Conservation (phyloP, 2,329 filamentous ascomycete species). For the Pezicula rhizophila region DNA sequence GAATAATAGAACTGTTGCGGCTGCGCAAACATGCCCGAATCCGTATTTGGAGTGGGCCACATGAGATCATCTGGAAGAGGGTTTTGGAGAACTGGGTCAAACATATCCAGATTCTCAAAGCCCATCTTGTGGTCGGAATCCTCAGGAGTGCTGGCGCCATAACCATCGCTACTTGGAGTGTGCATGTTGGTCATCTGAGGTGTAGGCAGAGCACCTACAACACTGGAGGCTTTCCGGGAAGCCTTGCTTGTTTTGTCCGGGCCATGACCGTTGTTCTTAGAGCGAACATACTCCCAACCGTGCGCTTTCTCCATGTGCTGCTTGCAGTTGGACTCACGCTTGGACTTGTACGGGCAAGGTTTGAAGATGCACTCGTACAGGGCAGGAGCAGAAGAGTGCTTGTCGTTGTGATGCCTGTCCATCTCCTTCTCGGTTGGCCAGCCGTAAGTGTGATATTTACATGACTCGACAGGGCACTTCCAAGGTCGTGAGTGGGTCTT, state of each 20-base stretch:
- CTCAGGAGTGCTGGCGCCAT: conserved; percentile 20
- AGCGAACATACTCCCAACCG: conserved; percentile 82
- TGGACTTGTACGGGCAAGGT: conserved; percentile 88
- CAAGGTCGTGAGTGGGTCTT: conserved; percentile 95
- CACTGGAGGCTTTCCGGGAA: conserved; percentile 38
- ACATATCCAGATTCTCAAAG: conserved; percentile 18
- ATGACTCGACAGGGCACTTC: conserved; percentile 78
- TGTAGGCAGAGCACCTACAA: conserved; percentile 41
- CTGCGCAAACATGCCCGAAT: conserved; percentile 4
- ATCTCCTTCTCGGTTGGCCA: conserved; percentile 98
- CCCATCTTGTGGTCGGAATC: conserved; percentile 18
- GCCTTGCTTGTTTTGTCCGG: conserved; percentile 40
- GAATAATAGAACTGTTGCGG: conserved; percentile 22
- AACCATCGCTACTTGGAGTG: conserved; percentile 49
- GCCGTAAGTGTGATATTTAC: conserved; percentile 85
- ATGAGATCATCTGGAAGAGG: not conserved
- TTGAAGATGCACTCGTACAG: conserved; percentile 80
- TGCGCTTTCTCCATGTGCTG: conserved; percentile 99
- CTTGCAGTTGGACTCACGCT: conserved; percentile 94
- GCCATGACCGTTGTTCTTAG: conserved; percentile 71
- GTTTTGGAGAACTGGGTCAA: conserved; percentile 5
- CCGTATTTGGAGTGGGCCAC: not conserved
- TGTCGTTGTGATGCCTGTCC: conserved; percentile 93
- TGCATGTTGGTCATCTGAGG: conserved; percentile 50
- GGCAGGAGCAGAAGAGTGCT: conserved; percentile 74